Evolutionary conservation across 2,329 filamentous ascomycete genomes (phyloP).

Genomic region (Fusarium nelsonii): DNA sequence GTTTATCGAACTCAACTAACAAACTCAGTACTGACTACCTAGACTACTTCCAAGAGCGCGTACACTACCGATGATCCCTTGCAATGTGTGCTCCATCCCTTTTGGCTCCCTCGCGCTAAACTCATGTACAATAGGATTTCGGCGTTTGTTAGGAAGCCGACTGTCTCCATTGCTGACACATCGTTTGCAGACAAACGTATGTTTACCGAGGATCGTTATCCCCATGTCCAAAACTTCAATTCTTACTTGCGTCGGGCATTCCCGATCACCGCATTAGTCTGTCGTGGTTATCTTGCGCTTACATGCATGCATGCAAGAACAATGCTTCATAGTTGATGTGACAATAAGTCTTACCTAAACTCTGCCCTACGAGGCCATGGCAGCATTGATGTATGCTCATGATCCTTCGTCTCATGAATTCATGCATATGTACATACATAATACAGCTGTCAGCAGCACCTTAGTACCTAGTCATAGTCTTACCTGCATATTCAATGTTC

Average conservation of each 20-base stretch:
- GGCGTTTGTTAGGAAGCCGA: slow-evolving; percentile 10
- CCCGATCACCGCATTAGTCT: slow-evolving; percentile 19
- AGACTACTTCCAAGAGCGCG: not conserved
- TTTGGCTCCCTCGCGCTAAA: slow-evolving; percentile 33
- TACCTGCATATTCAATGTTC: slow-evolving; percentile 22
- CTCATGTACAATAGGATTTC: slow-evolving; percentile 4
- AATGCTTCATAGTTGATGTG: slow-evolving; percentile 9
- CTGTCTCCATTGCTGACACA: slow-evolving; percentile 24
- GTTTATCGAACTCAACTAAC: not conserved
- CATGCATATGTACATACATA: slow-evolving; percentile 10
- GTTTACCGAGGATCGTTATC: slow-evolving; percentile 5
- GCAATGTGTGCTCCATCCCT: slow-evolving; percentile 1
- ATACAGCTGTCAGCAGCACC: slow-evolving; percentile 18
- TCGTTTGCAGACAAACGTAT: slow-evolving; percentile 8
- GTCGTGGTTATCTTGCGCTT: slow-evolving; percentile 15
- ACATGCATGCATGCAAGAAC: slow-evolving; percentile 26
- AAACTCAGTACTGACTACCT: too few species aligned
- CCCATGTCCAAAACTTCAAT: not conserved
- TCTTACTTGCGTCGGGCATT: slow-evolving; percentile 17
- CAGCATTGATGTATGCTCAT: slow-evolving; percentile 18
- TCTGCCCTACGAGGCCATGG: slow-evolving; percentile 29
- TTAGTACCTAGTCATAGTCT: slow-evolving; percentile 9
- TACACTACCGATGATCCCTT: slow-evolving; percentile 3
- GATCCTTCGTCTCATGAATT: slow-evolving; percentile 11
- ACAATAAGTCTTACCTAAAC: slow-evolving; percentile 9